Evolutionary conservation across 2,329 filamentous ascomycete genomes (phyloP), one percentile per base, ranked within the genome.

Genomic region (Microthyrium microscopicum): DNA sequence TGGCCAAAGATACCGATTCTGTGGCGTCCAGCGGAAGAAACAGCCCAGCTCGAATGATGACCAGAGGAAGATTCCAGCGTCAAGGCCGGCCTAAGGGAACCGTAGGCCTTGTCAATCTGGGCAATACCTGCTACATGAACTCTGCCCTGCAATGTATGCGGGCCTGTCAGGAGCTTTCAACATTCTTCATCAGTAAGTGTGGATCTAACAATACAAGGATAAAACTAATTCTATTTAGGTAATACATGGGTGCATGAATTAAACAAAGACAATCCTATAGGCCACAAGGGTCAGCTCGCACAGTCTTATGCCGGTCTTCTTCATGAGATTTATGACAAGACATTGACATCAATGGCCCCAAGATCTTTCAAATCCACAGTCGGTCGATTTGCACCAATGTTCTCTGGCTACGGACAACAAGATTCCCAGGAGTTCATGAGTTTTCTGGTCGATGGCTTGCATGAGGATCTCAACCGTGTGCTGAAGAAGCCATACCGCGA

Each of bases 51-150:
- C 64, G 50, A 8, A 46, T 66, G 15, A 60, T 79, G 40, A 85
- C 81, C 0, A 68, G 84, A 42, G 82, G 82, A 26, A 70, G 81
- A 36, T 79, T 79, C 7, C 73, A 74, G 40, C 70, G 72, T 9
- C 56, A 73, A 21, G 89, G 26, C 2, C 27, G 34, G 21, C 24
- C 35, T 5, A 28, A 27, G 22, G 38, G 89, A 20, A 77, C 76
- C 26, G 79, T 85, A 26, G 89, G 89, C 21, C 61, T 98, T 33
- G 73, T 71, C 41, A 98, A 98, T 48, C 61, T 98, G 11, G 89
- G 89, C 31, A 98, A 98, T 48, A 95, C 89, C 0, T 98, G 89
- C 57, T 98, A 98, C 58, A 94, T 95, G 85, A 95, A 95, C 55
- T 93, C 87, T 16, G 89, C 89, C 7, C 63, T 95, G 35, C 89